phyloP scores from a whole-genome alignment of 2,329 filamentous ascomycete genomes.

The Epicoccum nigrum region DNA sequence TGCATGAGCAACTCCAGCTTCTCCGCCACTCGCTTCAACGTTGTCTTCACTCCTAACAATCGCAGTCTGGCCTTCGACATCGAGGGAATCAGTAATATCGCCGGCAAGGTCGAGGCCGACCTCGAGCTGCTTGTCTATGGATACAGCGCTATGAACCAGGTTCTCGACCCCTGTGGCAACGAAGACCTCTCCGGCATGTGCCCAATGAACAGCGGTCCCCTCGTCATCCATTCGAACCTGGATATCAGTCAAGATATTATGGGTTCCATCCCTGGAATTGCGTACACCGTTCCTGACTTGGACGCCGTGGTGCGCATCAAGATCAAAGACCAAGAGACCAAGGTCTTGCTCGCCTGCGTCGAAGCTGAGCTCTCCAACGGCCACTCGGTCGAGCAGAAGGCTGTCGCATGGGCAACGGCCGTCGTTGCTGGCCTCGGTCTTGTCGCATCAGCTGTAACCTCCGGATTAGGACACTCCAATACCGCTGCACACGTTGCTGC shows the following conservation, averaged over 20 bases:
- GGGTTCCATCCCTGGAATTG: slow-evolving; percentile 75
- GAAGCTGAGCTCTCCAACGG: slow-evolving; percentile 88
- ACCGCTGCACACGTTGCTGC: slow-evolving; percentile 93
- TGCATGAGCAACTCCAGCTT: slow-evolving; percentile 87
- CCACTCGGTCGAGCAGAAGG: slow-evolving; percentile 87
- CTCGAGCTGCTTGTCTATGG: slow-evolving; percentile 82
- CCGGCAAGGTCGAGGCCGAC: slow-evolving; percentile 80
- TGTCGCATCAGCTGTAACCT: slow-evolving; percentile 84
- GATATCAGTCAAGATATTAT: slow-evolving; percentile 62
- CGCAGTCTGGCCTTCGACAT: slow-evolving; percentile 75
- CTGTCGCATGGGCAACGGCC: slow-evolving; percentile 88
- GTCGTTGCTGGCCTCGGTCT: slow-evolving; percentile 85
- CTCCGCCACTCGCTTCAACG: slow-evolving; percentile 87
- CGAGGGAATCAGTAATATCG: slow-evolving; percentile 80
- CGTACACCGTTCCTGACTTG: slow-evolving; percentile 88
- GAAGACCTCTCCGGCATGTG: slow-evolving; percentile 75
- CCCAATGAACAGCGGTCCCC: slow-evolving; percentile 85
- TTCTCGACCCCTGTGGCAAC: slow-evolving; percentile 75
- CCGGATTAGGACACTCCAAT: slow-evolving; percentile 89
- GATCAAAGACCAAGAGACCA: slow-evolving; percentile 73
- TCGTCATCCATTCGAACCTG: slow-evolving; percentile 76
- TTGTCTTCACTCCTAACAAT: slow-evolving; percentile 79
- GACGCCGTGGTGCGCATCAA: slow-evolving; percentile 83
- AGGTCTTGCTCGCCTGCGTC: slow-evolving; percentile 77
- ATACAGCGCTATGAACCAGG: slow-evolving; percentile 70